Conservation (phyloP, 352 stramenopile species). For the Globisporangium yorkense region DNA sequence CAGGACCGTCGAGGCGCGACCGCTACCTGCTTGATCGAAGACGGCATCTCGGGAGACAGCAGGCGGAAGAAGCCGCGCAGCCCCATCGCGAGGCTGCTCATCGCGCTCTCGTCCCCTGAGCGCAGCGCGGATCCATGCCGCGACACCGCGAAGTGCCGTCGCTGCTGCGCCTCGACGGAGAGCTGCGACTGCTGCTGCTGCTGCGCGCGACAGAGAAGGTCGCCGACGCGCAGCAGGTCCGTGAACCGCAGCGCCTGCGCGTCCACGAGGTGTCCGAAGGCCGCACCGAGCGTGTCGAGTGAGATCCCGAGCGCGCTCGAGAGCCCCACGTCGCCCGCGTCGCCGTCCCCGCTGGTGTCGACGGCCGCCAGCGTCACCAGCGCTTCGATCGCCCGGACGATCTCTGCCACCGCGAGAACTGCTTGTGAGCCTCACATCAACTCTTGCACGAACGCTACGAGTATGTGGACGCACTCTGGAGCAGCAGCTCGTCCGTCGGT, state of each 20-base stretch:
- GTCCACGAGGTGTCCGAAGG: constrained; percentile 31
- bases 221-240: constrained; percentile 40
- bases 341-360: constrained; percentile 6
- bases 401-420: constrained; percentile 10
- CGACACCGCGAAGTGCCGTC: constrained; percentile 1
- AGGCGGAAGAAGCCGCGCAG: constrained; percentile 28
- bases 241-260: constrained; percentile 31
- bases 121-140: background rate
- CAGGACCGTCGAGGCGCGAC: background rate
- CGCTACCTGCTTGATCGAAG: constrained; percentile 34
- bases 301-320: constrained; percentile 13
- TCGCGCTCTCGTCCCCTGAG: background rate
- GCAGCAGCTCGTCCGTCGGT: background rate
- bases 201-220: constrained; percentile 33
- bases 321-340: background rate
- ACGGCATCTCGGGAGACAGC: constrained; percentile 51
- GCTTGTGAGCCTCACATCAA: background rate
- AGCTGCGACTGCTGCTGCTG: constrained; percentile 4
- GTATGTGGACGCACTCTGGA: constrained; percentile 7
- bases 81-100: background rate
- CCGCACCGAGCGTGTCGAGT: constrained; percentile 26
- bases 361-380: constrained; percentile 16
- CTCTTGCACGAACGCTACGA: background rate
- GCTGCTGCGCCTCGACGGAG: constrained; percentile 17
- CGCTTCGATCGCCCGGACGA: constrained; percentile 21